phyloP scores from a whole-genome alignment of 1,139 yeast species.

The Magnusiomyces clavatus region DNA sequence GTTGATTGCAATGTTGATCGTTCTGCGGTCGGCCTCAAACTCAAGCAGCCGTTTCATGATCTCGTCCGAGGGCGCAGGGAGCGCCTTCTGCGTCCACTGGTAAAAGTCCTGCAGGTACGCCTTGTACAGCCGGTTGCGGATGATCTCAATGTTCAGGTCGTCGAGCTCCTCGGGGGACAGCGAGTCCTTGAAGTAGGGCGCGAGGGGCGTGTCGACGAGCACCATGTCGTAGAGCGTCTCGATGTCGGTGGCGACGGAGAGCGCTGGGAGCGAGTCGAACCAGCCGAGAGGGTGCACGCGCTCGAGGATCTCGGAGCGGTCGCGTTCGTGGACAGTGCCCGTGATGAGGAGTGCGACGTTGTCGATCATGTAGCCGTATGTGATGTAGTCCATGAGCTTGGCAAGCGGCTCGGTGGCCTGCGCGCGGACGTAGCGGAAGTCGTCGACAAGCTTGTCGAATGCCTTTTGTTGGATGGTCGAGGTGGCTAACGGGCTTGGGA shows the following conservation, averaged over 20 bases:
- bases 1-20: conserved; percentile 84
- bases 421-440: conserved; percentile 75
- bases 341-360: conserved; percentile 93
- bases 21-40: conserved; percentile 93
- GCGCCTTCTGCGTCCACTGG: conserved; percentile 48
- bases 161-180: conserved; percentile 90
- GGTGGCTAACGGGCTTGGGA: conserved; percentile 76
- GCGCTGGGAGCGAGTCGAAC: conserved; percentile 95
- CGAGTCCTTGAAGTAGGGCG: conserved; percentile 90
- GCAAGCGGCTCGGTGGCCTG: conserved; percentile 78
- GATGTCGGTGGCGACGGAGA: conserved; percentile 89
- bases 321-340: conserved; percentile 94
- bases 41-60: conserved; percentile 69
- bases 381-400: conserved; percentile 80
- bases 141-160: conserved; percentile 90
- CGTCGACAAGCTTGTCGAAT: conserved; percentile 64
- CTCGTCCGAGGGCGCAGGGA: conserved; percentile 72
- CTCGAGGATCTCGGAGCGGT: conserved; percentile 72
- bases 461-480: conserved; percentile 75
- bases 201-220: conserved; percentile 94
- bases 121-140: conserved; percentile 83
- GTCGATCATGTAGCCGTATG: conserved; percentile 97
- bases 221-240: conserved; percentile 90
- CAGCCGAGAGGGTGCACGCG: conserved; percentile 97
- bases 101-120: conserved; percentile 88